A percentile compares a stretch with the other conserved stretches of the same genome.
phyloP scores from a whole-genome alignment of 805 yeast species.

The Kurtzmaniella fragi region DNA sequence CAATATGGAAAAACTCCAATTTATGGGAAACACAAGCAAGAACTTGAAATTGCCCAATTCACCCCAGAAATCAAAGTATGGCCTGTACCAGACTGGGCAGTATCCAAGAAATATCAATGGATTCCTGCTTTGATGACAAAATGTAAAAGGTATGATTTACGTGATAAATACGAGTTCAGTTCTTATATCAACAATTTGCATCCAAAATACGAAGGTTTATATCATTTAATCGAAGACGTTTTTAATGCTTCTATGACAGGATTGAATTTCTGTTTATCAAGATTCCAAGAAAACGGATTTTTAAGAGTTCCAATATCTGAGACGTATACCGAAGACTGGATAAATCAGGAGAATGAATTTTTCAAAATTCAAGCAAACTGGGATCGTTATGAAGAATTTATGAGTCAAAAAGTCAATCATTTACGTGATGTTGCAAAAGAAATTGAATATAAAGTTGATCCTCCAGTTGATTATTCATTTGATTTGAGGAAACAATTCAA shows the following conservation, averaged over 20 bases:
- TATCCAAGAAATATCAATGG: slow-evolving; percentile 31
- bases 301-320: slow-evolving; percentile 11
- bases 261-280: slow-evolving; percentile 21
- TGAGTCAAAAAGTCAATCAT: not conserved
- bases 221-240: slow-evolving; percentile 21
- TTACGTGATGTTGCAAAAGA: not conserved
- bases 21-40: not conserved
- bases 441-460: not conserved
- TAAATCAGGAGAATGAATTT: slow-evolving; percentile 2
- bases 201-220: slow-evolving; percentile 23
- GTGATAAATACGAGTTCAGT: slow-evolving; percentile 4
- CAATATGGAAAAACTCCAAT: slow-evolving; percentile 24
- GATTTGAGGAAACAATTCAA: slow-evolving; percentile 12
- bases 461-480: slow-evolving; percentile 4
- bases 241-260: slow-evolving; percentile 28
- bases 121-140: slow-evolving; percentile 21
- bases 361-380: slow-evolving; percentile 4
- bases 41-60: slow-evolving; percentile 6
- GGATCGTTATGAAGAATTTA: not conserved
- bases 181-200: slow-evolving; percentile 19
- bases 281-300: slow-evolving; percentile 13
- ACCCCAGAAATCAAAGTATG: slow-evolving; percentile 9
- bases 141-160: not conserved
- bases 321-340: slow-evolving; percentile 12
- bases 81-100: slow-evolving; percentile 9